phyloP scores from a whole-genome alignment of 768 basidiomycete genomes.

The Amanita pallidorosea region DNA sequence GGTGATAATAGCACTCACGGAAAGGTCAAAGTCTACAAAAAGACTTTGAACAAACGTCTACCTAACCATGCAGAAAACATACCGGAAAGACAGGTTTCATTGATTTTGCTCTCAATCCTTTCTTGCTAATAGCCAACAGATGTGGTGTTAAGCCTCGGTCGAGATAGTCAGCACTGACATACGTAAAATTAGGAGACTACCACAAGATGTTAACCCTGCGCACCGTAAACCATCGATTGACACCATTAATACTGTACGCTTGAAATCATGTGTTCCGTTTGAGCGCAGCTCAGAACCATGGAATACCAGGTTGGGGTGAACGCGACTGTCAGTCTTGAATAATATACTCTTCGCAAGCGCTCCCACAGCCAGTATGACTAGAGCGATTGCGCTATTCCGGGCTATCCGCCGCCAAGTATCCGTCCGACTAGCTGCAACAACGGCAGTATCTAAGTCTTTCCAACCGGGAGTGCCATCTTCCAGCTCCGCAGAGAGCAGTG shows the following conservation, averaged over 20 bases:
- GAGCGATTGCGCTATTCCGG: background rate
- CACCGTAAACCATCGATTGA: conserved; percentile 83
- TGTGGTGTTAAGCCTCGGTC: conserved; percentile 82
- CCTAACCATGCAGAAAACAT: conserved; percentile 1
- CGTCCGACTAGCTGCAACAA: background rate
- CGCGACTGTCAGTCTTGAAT: conserved; percentile 13
- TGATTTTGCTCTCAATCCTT: conserved; percentile 80
- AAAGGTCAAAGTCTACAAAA: conserved; percentile 72
- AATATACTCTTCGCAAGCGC: conserved; percentile 28
- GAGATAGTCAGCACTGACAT: conserved; percentile 69
- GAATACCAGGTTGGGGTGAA: conserved; percentile 21
- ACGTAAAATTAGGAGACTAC: conserved; percentile 7
- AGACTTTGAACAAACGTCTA: conserved; percentile 7
- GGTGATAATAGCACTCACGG: conserved; percentile 45
- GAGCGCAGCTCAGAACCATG: conserved; percentile 37
- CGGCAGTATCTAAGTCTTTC: background rate
- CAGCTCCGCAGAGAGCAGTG: background rate
- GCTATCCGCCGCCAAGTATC: background rate
- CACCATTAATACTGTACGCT: conserved; percentile 70
- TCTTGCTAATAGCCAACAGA: conserved; percentile 66
- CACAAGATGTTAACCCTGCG: conserved; percentile 5
- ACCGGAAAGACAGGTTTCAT: conserved; percentile 87
- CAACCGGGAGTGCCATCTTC: background rate
- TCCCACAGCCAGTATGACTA: conserved; percentile 27
- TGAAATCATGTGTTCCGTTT: conserved; percentile 80